Percentiles rank a stretch among this genome's conserved stretches.
Evolutionary conservation across 2,329 filamentous ascomycete species (phyloP).

Genomic region (Scortechinia acanthostroma): DNA sequence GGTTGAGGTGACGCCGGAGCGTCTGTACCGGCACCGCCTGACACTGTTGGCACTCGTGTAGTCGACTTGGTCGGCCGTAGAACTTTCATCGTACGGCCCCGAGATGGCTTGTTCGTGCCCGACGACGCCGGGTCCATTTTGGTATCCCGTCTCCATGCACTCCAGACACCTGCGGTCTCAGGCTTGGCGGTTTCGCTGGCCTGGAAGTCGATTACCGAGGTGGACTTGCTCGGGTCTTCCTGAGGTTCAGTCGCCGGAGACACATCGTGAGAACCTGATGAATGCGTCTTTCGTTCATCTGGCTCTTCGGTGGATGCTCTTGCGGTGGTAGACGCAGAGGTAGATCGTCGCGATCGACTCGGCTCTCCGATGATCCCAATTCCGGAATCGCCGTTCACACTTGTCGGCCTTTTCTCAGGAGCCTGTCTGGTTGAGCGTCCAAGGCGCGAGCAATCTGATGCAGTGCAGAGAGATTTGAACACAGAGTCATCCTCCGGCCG

Average conservation of each 20-base stretch:
- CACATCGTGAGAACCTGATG: background rate
- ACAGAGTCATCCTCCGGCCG: slow-evolving; percentile 52
- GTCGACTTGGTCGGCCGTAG: background rate
- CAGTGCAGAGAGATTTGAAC: slow-evolving; percentile 44
- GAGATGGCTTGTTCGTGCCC: background rate
- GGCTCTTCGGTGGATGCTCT: background rate
- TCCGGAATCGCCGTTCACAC: too few species aligned
- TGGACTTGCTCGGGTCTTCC: background rate
- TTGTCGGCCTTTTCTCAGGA: background rate
- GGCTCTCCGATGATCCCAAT: background rate
- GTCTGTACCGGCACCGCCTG: background rate
- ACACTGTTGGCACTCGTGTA: background rate
- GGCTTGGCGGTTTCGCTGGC: background rate
- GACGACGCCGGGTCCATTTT: background rate
- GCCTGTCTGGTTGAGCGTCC: background rate
- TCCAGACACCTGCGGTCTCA: background rate
- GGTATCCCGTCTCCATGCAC: background rate
- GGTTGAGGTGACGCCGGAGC: background rate
- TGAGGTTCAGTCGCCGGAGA: background rate
- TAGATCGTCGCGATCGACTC: background rate
- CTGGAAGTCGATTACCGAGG: too few species aligned
- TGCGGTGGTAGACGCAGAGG: background rate
- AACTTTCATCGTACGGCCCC: background rate
- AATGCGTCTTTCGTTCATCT: background rate
- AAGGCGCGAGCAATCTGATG: slow-evolving; percentile 4